These are phyloP conservation scores for Cerrena zonata DNA, from an alignment of 1,284 basidiomycete genomes.

Conservation along the genomic window DNA sequence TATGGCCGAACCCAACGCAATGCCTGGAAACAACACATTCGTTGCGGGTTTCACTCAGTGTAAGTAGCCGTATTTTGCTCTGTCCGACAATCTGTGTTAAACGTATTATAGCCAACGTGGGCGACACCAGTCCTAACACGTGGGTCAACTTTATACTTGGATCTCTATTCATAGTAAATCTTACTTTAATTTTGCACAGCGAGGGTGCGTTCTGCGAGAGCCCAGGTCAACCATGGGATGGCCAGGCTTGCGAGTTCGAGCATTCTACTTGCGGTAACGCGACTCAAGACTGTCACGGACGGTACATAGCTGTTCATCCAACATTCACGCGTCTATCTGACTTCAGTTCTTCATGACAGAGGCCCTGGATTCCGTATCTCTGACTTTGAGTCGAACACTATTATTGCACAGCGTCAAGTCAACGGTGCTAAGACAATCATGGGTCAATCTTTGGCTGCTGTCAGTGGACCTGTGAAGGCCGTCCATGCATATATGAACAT, in stretches of 20 bases:
- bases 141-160: conserved; percentile 30
- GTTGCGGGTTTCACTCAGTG: conserved; percentile 74
- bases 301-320: conserved; percentile 32
- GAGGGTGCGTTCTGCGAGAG: conserved; percentile 73
- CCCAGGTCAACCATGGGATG: conserved; percentile 62
- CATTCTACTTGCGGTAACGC: conserved; percentile 72
- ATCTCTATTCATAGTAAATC: not conserved
- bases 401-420: conserved; percentile 66
- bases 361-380: conserved; percentile 69
- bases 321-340: not conserved
- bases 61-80: conserved; percentile 27
- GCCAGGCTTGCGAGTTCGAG: conserved; percentile 58
- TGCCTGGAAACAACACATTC: conserved; percentile 67
- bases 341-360: conserved; percentile 28
- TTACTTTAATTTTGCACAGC: conserved; percentile 31
- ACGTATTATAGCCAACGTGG: conserved; percentile 55
- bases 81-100: not conserved
- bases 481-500: conserved; percentile 67
- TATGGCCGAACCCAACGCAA: conserved; percentile 52
- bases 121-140: conserved; percentile 76
- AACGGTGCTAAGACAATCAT: conserved; percentile 60
- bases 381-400: conserved; percentile 65
- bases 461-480: conserved; percentile 56
- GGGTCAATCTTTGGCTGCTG: conserved; percentile 37
- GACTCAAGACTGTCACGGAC: conserved; percentile 63